Evolutionary conservation across 805 yeast genomes (phyloP), one percentile per base, ranked within the genome.

Genomic region (Myxozyma melibiosi): DNA sequence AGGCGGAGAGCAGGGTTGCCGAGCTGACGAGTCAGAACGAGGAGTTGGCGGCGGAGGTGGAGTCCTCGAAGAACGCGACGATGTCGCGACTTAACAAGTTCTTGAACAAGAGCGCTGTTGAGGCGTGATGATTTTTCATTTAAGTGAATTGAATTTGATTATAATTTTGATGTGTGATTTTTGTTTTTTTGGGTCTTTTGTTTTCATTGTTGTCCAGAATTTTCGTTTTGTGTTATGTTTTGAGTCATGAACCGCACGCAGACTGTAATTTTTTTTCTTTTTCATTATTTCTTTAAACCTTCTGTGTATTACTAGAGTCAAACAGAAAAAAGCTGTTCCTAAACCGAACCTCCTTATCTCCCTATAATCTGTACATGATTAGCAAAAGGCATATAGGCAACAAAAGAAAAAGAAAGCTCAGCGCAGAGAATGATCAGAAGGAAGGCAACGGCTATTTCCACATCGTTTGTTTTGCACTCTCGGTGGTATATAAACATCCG

Each of bases 391-490:
- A n/a, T n/a, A n/a, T n/a, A n/a, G n/a, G n/a, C n/a, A n/a, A n/a
- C n/a, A n/a, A n/a, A n/a, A n/a, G n/a, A n/a, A n/a, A n/a, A 14
- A 18, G 16, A 25, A 16, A 38, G 42, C 13, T 22, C 9, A 5
- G 6, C 31, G 16, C 18, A 38, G 16, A 4, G 6, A 38, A 18
- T 18, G 25, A 33, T 74, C 78, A 74, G 78, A 73, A 74, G 78
- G 78, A 74, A 74, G 78, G 78, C 78, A 74, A 73, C 77, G 73
- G 74, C 65, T 58, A 52, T 67, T 50, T 69, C 74, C 65, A 68
- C 74, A 71, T 55, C 71, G 65, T 62, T 57, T 62, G n/a, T 44
- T 44, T 39, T 58, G 69, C 71, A 69, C 72, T 61, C 69, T 67
- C 65, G 70, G 64, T 54, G 45, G n/a, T n/a, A 63, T 53, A 45